Evolutionary conservation across 2,329 filamentous ascomycete species (phyloP).

Genomic region (Blastomyces gilchristii): DNA sequence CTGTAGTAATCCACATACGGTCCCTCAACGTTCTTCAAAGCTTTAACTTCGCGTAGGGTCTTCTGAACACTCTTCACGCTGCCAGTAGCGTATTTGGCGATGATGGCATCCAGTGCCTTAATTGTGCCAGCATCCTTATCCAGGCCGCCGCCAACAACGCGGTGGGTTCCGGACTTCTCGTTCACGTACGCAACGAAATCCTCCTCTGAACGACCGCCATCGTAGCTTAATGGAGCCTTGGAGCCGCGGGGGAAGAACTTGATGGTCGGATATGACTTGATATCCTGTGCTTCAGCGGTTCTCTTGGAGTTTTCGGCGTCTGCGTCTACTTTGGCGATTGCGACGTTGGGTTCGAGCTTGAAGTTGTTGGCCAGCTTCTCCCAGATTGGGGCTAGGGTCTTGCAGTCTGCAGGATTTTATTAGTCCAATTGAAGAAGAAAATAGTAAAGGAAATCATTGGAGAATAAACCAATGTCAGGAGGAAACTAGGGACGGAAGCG

Average conservation of each 20-base stretch:
- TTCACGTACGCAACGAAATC: constrained; percentile 77
- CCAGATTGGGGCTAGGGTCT: constrained; percentile 81
- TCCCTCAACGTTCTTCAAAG: constrained; percentile 60
- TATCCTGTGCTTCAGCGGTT: constrained; percentile 62
- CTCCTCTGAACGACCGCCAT: constrained; percentile 63
- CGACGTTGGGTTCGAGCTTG: constrained; percentile 61
- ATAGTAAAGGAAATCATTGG: neutral
- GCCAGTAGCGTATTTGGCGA: constrained; percentile 53
- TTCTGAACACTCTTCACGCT: constrained; percentile 52
- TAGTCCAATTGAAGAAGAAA: neutral
- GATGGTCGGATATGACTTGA: constrained; percentile 89
- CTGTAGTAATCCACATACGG: constrained; percentile 92
- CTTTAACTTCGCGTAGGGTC: constrained; percentile 60
- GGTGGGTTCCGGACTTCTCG: constrained; percentile 77
- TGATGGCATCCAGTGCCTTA: constrained; percentile 62
- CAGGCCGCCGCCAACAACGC: constrained; percentile 68
- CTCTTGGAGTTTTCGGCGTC: constrained; percentile 78
- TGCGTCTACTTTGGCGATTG: constrained; percentile 92
- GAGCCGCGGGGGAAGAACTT: constrained; percentile 91
- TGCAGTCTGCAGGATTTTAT: constrained; percentile 63
- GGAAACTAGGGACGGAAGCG: constrained; percentile 10
- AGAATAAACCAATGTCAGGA: neutral
- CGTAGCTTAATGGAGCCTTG: constrained; percentile 60
- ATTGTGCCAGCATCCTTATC: constrained; percentile 73
- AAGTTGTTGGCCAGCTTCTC: constrained; percentile 79